These are phyloP conservation scores for Casaregolazyma suthepensis DNA, from an alignment of 1,139 yeast genomes.

Conservation along the genomic window DNA sequence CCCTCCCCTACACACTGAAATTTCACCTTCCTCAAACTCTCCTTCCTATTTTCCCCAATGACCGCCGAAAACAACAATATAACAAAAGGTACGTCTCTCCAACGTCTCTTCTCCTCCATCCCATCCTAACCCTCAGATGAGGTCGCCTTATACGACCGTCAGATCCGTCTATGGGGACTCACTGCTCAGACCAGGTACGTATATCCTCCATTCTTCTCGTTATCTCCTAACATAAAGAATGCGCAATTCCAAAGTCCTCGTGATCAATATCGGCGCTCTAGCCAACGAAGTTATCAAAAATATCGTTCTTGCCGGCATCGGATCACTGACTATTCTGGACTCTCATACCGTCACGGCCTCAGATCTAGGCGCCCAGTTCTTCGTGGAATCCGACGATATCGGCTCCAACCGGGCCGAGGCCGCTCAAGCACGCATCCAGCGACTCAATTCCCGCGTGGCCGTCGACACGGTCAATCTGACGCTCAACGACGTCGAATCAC, in stretches of 20 bases:
- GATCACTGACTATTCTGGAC: constrained; percentile 68
- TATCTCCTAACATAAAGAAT: constrained; percentile 36
- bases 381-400: constrained; percentile 43
- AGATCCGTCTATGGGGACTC: constrained; percentile 93
- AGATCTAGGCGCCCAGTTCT: constrained; percentile 76
- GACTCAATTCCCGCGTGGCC: constrained; percentile 72
- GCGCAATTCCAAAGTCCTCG: constrained; percentile 63
- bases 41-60: background rate
- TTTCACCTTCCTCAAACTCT: background rate
- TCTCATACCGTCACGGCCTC: constrained; percentile 46
- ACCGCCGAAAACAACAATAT: background rate
- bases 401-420: constrained; percentile 47
- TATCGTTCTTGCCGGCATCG: constrained; percentile 83
- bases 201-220: background rate
- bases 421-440: constrained; percentile 50
- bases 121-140: constrained; percentile 46
- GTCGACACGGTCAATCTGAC: constrained; percentile 35
- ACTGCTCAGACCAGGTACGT: constrained; percentile 64
- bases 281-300: constrained; percentile 82
- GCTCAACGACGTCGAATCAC: constrained; percentile 31
- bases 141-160: constrained; percentile 89
- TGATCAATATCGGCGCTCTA: constrained; percentile 63
- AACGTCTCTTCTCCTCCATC: background rate
- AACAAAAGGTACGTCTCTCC: background rate
- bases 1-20: background rate